Base-by-base conservation (phyloP, 805 yeast genomes). In the Yarrowia sp. region DNA sequence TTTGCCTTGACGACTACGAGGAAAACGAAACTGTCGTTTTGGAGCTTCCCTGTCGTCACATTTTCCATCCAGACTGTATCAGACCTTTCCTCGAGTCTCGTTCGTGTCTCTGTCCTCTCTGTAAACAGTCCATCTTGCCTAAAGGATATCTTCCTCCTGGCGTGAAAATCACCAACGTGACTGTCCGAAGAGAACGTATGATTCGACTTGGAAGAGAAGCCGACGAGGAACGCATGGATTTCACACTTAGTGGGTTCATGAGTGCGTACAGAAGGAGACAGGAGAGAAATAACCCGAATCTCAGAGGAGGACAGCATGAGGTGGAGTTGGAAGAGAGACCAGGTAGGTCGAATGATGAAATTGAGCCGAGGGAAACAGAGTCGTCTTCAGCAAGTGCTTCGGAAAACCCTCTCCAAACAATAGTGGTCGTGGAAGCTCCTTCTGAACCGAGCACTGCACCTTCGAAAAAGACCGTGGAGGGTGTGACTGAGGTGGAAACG, bases 51-150 rank as follows among this genome's bases (percentile, higher is more conserved):
- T 91, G 97, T 79, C 90, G 91, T 10, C 97, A 91, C 78, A 92
- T 88, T 8, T 91, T 88, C 83, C 97, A 91, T 74, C 84, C 89
- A 11, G 87, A 83, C 8, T 91, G 97, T 76, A 84, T 91, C 65
- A 95, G 90, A 74, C 93, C 93, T 1, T 91, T 97, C 96, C 80
- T 91, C 42, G 86, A 85, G 7, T 85, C 86, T 72, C 80, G 92
- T 71, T 84, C 91, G 64, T 91, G 92, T 0, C 88, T 90, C 74
- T 91, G 97, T 76, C 97, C 97, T 9, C 85, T 89, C 81, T 91
- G 97, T 78, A 73, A 76, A 14, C 59, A 58, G 46, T 63, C 71
- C 11, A 41, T 42, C 38, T 15, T 70, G 35, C 70, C 70, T 22
- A 61, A 65, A 36, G 70, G 70, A 5, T 68, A 68, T 32, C 38